Evolutionary conservation across 2,329 filamentous ascomycete species (phyloP).

Genomic region (Gaeumannomyces sp.): DNA sequence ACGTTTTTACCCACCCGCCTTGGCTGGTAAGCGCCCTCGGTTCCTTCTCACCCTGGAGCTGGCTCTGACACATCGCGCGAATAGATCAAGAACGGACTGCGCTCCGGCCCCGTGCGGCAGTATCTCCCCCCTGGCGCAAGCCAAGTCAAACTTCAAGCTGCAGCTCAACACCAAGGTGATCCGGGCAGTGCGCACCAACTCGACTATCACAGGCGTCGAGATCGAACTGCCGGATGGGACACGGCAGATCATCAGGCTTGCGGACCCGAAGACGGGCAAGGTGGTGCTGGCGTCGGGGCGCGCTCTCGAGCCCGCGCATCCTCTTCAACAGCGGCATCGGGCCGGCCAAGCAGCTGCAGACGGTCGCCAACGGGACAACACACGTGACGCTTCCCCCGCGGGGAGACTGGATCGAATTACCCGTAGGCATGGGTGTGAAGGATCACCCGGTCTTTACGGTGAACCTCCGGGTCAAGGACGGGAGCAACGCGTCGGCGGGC

Average conservation of each 20-base stretch:
- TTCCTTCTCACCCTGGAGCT: neutral
- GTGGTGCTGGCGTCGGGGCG: constrained; percentile 19
- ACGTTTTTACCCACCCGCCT: constrained; percentile 14
- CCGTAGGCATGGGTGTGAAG: constrained; percentile 18
- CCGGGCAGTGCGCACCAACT: constrained; percentile 17
- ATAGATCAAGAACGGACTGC: constrained; percentile 13
- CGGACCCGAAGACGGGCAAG: constrained; percentile 15
- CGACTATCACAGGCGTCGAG: constrained; percentile 19
- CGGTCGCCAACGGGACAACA: constrained; percentile 14
- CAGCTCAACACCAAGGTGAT: constrained; percentile 19
- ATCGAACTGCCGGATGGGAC: constrained; percentile 14
- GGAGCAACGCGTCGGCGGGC: constrained; percentile 19
- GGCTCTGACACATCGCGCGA: neutral
- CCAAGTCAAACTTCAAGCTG: constrained; percentile 20
- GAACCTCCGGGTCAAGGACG: constrained; percentile 14
- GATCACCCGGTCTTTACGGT: constrained; percentile 22
- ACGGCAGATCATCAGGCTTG: constrained; percentile 18
- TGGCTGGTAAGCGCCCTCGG: constrained; percentile 13
- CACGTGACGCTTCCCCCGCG: constrained; percentile 17
- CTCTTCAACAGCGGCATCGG: constrained; percentile 16
- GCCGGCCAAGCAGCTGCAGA: constrained; percentile 16
- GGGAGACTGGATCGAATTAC: constrained; percentile 22
- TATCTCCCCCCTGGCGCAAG: constrained; percentile 19
- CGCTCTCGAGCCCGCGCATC: constrained; percentile 18
- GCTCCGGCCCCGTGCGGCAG: constrained; percentile 17